Evolutionary conservation across 495 filamentous ascomycete genomes (phyloP), one percentile per base, ranked within the genome.

Genomic region (Trichoderma orchidacearum): DNA sequence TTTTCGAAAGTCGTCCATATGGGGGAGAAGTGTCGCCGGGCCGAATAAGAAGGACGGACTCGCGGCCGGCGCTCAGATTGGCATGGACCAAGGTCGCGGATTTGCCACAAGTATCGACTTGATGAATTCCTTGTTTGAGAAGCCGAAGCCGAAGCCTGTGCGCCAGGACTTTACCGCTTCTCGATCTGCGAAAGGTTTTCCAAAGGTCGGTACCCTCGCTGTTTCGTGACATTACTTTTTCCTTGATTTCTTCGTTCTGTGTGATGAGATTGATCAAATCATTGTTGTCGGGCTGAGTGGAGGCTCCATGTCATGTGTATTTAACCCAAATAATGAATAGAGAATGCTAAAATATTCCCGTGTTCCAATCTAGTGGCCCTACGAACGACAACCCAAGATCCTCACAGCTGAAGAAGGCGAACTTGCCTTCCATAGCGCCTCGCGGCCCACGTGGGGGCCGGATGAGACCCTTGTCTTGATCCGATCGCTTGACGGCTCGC

Each of bases 81-180:
- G 53, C 17, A 34, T 36, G 53, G 53, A 55, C n/a, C 30, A 55
- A 35, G 53, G 76, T 53, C 77, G 78, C 52, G 79, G 78, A 0
- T 89, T 95, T 64, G 72, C 80, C 5, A 91, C 82, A 21, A 87
- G 82, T 62, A 91, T 95, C 65, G 90, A 95, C 71, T 64, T 96
- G 68, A 94, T 95, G 90, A 86, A 94, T 62, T 94, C 89, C 48
- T 66, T 96, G 51, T 95, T 91, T 67, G 81, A 80, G 53, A 75
- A 82, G 61, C 80, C 84, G 9, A 78, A 71, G 63, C 69, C 66
- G 18, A 72, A 73, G 51, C 63, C 60, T 30, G 56, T 61, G 34
- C 68, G 69, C 56, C 21, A 23, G 23, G 32, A 34, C 13, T 34
- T 36, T 4, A 31, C 23, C 5, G 30, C 53, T 32, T 55, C 53